These are phyloP conservation scores for Arabis alpina DNA, from an alignment of 345 rosid genomes.

Conservation along the genomic window DNA sequence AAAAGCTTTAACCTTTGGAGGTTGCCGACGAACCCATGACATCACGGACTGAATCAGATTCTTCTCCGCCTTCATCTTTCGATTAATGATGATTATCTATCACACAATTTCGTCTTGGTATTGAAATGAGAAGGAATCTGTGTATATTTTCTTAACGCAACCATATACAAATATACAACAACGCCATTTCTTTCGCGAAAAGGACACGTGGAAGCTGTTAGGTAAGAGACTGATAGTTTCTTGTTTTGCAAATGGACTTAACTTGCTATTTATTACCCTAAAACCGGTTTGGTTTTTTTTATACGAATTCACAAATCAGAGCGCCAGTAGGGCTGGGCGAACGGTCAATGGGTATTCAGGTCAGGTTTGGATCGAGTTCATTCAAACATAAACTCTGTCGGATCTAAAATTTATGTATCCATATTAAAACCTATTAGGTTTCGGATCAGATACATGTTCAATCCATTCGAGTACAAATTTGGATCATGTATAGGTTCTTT, in stretches of 20 bases:
- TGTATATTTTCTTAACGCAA: conserved; percentile 25
- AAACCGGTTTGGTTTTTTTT: conserved; percentile 26
- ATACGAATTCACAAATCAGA: not conserved
- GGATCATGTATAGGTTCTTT: no score
- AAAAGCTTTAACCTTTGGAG: conserved; percentile 74
- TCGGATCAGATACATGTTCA: no score
- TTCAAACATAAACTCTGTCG: no score
- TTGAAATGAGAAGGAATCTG: conserved; percentile 3
- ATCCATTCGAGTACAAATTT: no score
- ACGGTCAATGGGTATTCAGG: no score
- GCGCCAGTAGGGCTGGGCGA: no score
- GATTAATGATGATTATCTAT: not conserved
- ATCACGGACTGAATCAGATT: conserved; percentile 64
- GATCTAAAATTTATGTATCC: no score
- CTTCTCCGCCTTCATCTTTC: conserved; percentile 57
- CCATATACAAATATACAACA: not conserved
- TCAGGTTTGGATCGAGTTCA: no score
- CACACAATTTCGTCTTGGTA: conserved; percentile 41
- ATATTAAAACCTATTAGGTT: no score
- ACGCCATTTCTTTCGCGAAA: conserved; percentile 37
- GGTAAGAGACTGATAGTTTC: conserved; percentile 37
- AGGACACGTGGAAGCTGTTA: conserved; percentile 42
- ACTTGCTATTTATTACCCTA: not conserved
- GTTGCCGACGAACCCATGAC: conserved; percentile 81
- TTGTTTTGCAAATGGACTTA: conserved; percentile 5